Percentiles rank a stretch among this genome's conserved stretches.
phyloP scores from a whole-genome alignment of 495 filamentous ascomycete genomes.

The Xylaria scruposa region DNA sequence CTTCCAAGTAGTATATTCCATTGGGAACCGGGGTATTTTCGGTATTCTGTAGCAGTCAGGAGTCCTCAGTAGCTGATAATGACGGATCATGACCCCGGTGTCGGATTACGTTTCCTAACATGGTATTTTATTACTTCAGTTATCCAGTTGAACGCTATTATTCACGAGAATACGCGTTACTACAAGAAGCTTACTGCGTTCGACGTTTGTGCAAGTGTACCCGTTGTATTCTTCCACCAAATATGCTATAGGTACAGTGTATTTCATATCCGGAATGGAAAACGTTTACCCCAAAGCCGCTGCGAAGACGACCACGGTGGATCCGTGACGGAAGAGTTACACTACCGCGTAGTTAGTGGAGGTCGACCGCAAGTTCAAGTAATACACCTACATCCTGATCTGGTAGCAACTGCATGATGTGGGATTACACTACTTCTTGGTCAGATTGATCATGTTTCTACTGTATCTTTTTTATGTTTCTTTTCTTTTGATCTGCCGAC shows the following conservation, averaged over 20 bases:
- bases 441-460: neutral
- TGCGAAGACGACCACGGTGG: neutral
- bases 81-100: slow-evolving; percentile 14
- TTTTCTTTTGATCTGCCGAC: neutral
- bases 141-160: neutral
- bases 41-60: neutral
- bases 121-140: neutral
- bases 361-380: neutral
- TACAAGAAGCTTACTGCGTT: neutral
- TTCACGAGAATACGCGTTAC: neutral
- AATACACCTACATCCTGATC: neutral
- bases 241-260: neutral
- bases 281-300: slow-evolving; percentile 10
- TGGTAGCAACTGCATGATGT: neutral
- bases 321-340: slow-evolving; percentile 1
- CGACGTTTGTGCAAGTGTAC: neutral
- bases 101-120: slow-evolving; percentile 14
- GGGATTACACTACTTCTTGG: neutral
- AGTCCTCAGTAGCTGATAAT: neutral
- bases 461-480: neutral
- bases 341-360: neutral
- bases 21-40: neutral
- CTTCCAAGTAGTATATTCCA: neutral
- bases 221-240: neutral
- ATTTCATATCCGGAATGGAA: neutral